Evolutionary conservation across 2,329 filamentous ascomycete species (phyloP).

Genomic region (Aspergillus quadricinctus): DNA sequence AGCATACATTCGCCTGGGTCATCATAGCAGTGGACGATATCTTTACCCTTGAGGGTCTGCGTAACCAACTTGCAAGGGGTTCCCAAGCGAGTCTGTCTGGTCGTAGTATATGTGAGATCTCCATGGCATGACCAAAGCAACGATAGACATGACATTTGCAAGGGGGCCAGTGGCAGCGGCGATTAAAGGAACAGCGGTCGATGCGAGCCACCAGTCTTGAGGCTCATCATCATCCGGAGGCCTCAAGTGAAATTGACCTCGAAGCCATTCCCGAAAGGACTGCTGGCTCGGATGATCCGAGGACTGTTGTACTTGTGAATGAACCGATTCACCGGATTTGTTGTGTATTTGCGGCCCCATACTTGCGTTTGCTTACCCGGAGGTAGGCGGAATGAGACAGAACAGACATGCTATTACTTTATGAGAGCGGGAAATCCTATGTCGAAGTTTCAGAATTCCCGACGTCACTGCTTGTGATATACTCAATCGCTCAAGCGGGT

Average conservation of each 20-base stretch:
- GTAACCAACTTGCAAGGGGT: constrained; percentile 51
- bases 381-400: not conserved
- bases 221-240: constrained; percentile 41
- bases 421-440: not conserved
- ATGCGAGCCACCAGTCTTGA: constrained; percentile 49
- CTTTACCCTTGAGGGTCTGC: constrained; percentile 66
- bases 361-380: not conserved
- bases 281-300: not conserved
- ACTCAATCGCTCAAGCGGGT: not conserved
- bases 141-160: constrained; percentile 83
- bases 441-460: not conserved
- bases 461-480: not conserved
- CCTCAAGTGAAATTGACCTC: constrained; percentile 28
- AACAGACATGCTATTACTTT: not conserved
- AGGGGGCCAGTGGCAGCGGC: constrained; percentile 81
- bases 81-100: constrained; percentile 44
- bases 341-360: not conserved
- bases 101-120: constrained; percentile 50
- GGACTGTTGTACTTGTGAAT: not conserved
- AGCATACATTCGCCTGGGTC: constrained; percentile 3
- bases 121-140: constrained; percentile 79
- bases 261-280: constrained; percentile 7
- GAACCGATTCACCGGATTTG: not conserved
- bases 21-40: not conserved
- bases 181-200: constrained; percentile 64